Evolutionary conservation across 108 stramenopile genomes (phyloP).

Genomic region (Cyclotella sp.): DNA sequence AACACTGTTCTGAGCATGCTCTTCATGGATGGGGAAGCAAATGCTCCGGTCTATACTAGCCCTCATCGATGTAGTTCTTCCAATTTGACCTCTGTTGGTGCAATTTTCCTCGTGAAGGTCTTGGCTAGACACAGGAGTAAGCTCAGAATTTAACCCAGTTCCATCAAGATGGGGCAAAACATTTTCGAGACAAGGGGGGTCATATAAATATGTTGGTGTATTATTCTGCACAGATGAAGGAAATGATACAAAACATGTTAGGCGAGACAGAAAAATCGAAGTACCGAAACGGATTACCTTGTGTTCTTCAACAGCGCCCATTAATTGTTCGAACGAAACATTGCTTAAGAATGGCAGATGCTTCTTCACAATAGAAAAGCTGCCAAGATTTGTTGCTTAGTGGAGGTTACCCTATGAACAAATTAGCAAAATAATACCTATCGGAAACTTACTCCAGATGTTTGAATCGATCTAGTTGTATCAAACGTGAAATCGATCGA

Average conservation of each 20-base stretch:
- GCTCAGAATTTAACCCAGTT: neutral
- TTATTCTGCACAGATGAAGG: neutral
- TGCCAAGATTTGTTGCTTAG: neutral
- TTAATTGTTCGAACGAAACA: slow-evolving; percentile 56
- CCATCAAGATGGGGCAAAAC: neutral
- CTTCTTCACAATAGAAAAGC: slow-evolving; percentile 60
- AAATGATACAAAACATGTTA: neutral
- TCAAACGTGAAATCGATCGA: too few species aligned
- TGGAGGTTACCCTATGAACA: neutral
- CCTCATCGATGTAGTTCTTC: neutral
- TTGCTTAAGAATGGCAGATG: slow-evolving; percentile 64
- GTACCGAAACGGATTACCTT: neutral
- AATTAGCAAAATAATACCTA: neutral
- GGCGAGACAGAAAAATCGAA: neutral
- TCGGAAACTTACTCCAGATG: neutral
- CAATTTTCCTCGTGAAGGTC: neutral
- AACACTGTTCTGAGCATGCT: neutral
- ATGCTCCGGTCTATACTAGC: neutral
- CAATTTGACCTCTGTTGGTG: neutral
- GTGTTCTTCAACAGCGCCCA: slow-evolving; percentile 51
- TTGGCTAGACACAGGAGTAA: neutral
- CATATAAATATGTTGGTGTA: slow-evolving; percentile 1
- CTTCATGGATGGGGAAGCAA: neutral
- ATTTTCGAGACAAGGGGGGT: neutral
- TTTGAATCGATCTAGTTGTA: neutral